Base-by-base conservation (phyloP, 768 basidiomycete species). In the Pleurotus sapidus region DNA sequence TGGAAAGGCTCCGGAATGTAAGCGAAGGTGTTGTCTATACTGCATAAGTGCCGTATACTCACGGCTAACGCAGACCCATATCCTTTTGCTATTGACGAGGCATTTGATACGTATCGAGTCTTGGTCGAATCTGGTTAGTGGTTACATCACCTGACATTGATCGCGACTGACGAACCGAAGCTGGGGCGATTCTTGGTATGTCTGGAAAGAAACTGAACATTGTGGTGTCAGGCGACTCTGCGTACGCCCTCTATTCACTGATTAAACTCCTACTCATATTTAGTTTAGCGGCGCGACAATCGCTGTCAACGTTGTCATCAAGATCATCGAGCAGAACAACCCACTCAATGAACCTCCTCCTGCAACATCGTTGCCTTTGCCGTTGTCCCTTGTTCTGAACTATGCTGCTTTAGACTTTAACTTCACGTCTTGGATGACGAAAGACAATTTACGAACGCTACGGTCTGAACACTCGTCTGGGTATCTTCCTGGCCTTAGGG, bases 341-440 rank as follows among this genome's bases (percentile, higher is more conserved):
- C 70, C 62, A 47, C 67, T 71, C 11, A 59, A 62, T 42, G 62
- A 65, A 59, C 71, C 68, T 64, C 68, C 64, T 60, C 73, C 70
- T 14, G 74, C 69, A 54, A 57, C 66, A 38, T 60, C 68, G 18
- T 76, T 96, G 30, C 89, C 87, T 1, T 77, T 82, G 15, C 97
- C 97, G 1, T 73, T 88, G 39, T 90, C 91, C 1, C 77, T 98
- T 57, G 86, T 97, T 25, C 82, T 96, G 55, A 93, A 86, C 62
- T 99, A 98, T 70, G 84, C 95, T 0, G 91, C 90, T 23, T 81
- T 98, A 46, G 95, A 98, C 70, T 98, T 99, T 76, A 98, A 98
- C 70, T 98, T 96, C 66, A 94, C 93, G 0, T 96, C 95, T 18
- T 98, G 96, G 96, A 94, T 95, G 93, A 82, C 90, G 0, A 85